Evolutionary conservation across 2,329 filamentous ascomycete species (phyloP), one percentile per base, ranked within the genome.

Genomic region (Didymella pinodella): DNA sequence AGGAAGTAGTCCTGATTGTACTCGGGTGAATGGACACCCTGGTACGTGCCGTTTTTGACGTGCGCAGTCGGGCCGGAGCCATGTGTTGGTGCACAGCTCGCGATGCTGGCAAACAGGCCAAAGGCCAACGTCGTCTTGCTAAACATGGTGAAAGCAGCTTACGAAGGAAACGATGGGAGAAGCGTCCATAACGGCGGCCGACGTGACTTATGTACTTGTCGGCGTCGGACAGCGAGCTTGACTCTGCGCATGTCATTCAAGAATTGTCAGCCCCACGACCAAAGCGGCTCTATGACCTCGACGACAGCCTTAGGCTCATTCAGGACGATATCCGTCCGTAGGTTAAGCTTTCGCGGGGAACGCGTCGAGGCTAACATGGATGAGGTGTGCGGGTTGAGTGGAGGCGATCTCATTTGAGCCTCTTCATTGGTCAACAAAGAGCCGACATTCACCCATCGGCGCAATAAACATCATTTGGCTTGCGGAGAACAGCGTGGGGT

Each of bases 1-100:
- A 82, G 71, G 63, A 81, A 82, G 63, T 71, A 78, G 66, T 82
- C 79, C 62, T 82, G 78, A 48, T 81, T 69, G 65, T 80, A 81
- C 36, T 75, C 68, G 12, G 65, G 45, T 7, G 74, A 76, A 61
- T 81, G 67, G 3, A 75, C 44, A 16, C 80, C 80, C 31, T 68
- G 58, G 41, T 78, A 72, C 0, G 79, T 78, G n/a, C 80, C 80
- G 62, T 82, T 82, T 65, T 78, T 79, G 45, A 80, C 63, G 1
- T 62, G 66, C 11, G 70, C 80, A 0, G 67, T 75, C 4, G 79
- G 78, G 5, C 59, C 64, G 43, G 55, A 18, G 14, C 43, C 22
- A 20, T 56, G 44, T 29, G 53, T 58, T 16, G 49, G 46, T 31
- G 61, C 62, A 47, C 52, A 55, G 36, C 45, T 59, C 18, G 49